These are phyloP conservation scores for Ilex aquifolium DNA, from an alignment of 257 asterid species.

Conservation along the genomic window DNA sequence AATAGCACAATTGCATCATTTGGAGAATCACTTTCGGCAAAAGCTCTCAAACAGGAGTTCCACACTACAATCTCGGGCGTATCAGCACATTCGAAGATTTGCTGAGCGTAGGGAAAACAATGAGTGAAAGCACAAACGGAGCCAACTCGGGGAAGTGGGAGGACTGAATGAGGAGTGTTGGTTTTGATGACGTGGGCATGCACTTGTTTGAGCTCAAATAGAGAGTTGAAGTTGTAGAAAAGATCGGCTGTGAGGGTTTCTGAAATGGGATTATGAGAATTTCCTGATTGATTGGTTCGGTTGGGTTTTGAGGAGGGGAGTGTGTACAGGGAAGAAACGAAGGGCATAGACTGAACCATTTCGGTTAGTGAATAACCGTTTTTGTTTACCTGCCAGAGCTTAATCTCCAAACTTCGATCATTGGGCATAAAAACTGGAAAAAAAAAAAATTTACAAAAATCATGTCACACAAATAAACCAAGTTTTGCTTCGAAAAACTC, in stretches of 20 bases:
- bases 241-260: conserved; percentile 16
- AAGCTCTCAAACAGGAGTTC: conserved; percentile 48
- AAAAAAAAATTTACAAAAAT: too few relatives aligned
- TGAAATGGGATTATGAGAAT: conserved; percentile 2
- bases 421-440: too few relatives aligned
- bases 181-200: conserved; percentile 43
- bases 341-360: background rate
- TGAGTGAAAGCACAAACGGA: conserved; percentile 61
- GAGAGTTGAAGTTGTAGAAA: conserved; percentile 28
- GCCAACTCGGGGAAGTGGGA: conserved; percentile 52
- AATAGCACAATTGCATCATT: conserved; percentile 50
- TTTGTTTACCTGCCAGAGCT: too few relatives aligned
- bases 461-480: too few relatives aligned
- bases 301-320: conserved; percentile 3
- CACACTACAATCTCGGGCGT: conserved; percentile 29
- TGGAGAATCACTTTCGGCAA: conserved; percentile 44
- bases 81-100: conserved; percentile 24
- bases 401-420: too few relatives aligned
- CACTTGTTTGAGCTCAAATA: conserved; percentile 44
- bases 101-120: conserved; percentile 44
- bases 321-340: background rate
- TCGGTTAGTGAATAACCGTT: background rate
- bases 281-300: background rate
- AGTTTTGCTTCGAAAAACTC: too few relatives aligned
- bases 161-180: conserved; percentile 33